Base-by-base conservation (phyloP, 768 basidiomycete genomes). In the Leucogyrophana mollusca region DNA sequence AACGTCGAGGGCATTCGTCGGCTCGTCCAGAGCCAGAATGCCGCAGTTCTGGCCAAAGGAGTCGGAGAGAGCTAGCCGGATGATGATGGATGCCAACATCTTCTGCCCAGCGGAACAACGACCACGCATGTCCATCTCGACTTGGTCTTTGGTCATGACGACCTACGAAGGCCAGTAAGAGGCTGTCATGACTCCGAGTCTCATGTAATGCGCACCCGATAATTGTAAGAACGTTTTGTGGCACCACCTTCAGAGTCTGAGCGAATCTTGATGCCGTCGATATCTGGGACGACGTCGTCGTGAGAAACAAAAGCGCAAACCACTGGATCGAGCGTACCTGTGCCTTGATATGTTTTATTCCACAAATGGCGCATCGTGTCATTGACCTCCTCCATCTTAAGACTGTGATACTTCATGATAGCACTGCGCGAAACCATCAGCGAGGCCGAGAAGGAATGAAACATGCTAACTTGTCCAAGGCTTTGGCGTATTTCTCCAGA, bases 371-470 rank as follows among this genome's bases (percentile, higher is more conserved):
- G 87, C 83, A 98, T 95, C 11, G 87, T 94, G 58, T 96, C 94
- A 59, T 99, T 99, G 57, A 99, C 94, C 73, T 99, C 96, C 66
- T 94, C 92, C 96, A 98, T 96, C 70, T 99, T 99, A 56, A 96
- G 76, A 11, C 84, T 73, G 60, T 99, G 96, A 59, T 97, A 99
- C 66, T 91, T 92, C 91, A 99, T 96, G 65, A 99, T 98, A 34
- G 94, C 96, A 55, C 95, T 97, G 47, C 2, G 47, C 51, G 17
- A 43, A 37, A 33, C 34, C 25, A 51, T 68, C 42, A 61, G 49
- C 40, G 16, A 32, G 4, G 32, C 16, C 13, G 27, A 13, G 6
- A 18, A 21, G 18, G 1, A 14, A 9, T 42, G 27, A 22, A 16
- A 13, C 34, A 22, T 17, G 61, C 85, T 54, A 54, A 97, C 95